Conservation (phyloP, 140 eudicot genomes). For the Erigeron philadelphicus region DNA sequence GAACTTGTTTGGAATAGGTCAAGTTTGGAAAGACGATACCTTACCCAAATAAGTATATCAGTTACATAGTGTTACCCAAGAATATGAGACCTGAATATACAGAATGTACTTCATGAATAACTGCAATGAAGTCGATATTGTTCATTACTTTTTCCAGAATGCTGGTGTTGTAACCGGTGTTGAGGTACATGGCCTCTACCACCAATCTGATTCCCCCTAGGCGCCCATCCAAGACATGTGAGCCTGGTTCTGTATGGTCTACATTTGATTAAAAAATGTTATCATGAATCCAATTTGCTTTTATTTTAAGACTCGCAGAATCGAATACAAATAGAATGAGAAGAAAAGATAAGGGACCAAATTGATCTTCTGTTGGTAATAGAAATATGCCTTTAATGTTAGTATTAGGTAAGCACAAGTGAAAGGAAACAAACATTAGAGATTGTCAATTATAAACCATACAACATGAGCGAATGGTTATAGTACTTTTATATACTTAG, state of each 20-base stretch:
- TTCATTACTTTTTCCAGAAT: not conserved
- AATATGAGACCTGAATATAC: no score
- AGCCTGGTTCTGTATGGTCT: not conserved
- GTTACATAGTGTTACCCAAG: no score
- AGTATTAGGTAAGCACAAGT: slow-evolving; percentile 8
- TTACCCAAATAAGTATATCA: no score
- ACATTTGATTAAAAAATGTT: no score
- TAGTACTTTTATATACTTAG: no score
- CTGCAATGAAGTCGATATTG: no score
- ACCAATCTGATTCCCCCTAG: not conserved
- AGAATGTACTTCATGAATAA: no score
- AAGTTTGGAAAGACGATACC: no score
- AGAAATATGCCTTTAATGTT: not conserved
- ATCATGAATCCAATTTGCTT: no score
- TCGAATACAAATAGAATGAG: not conserved
- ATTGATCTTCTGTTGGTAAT: not conserved
- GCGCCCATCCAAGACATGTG: slow-evolving; percentile 6
- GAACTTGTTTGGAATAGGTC: no score
- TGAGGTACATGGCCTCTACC: not conserved
- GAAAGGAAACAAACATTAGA: not conserved
- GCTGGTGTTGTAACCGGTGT: no score
- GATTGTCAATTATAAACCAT: not conserved
- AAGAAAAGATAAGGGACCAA: not conserved
- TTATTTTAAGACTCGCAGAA: not conserved
- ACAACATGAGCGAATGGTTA: not conserved